Base-by-base conservation (phyloP, 1,139 yeast genomes). In the Zygosaccharomyces sapae region DNA sequence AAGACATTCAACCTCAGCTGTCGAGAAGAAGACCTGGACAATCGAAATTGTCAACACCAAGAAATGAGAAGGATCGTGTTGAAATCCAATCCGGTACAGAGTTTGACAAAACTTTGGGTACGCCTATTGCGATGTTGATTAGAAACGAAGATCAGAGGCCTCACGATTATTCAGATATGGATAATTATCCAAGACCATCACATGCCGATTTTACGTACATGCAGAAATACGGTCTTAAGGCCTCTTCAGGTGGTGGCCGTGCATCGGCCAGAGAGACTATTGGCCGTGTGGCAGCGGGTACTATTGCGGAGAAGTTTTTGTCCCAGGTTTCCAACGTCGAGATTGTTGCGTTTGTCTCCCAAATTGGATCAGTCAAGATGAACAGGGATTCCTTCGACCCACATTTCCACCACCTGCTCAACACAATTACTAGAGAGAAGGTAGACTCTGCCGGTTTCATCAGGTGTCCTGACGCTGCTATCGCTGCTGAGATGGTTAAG, bases 261-360 rank as follows among this genome's bases (percentile, higher is more conserved):
- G 86, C 97, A 19, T 83, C 94, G 38, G 98, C 98, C 9, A 81
- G 98, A 70, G 98, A 92, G 70, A 92, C 98, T 44, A 92, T 94
- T 59, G 98, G 97, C 47, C 79, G 98, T 67, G 98, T 92, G 45
- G 98, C 98, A 43, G 98, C 97, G 10, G 97, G 97, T 57, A 97
- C 97, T 49, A 83, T 92, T 68, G 98, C 98, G 39, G 98, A 92
- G 68, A 90, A 89, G 71, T 81, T 88, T 57, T 76, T 92, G 63
- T 65, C 72, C 45, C 81, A 84, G 59, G 85, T 86, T 47, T 83
- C 85, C 65, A 79, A 80, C 51, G 94, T 92, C 42, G 98, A 94
- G 69, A 88, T 92, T 62, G 97, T 92, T 34, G 98, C 97, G 0
- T 92, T 94, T 70, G 97, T 92, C 29, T 80, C 95, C 13, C 85